These are phyloP conservation scores for Pseudofabraea citricarpa DNA, from an alignment of 2,329 filamentous ascomycete species.

Conservation along the genomic window DNA sequence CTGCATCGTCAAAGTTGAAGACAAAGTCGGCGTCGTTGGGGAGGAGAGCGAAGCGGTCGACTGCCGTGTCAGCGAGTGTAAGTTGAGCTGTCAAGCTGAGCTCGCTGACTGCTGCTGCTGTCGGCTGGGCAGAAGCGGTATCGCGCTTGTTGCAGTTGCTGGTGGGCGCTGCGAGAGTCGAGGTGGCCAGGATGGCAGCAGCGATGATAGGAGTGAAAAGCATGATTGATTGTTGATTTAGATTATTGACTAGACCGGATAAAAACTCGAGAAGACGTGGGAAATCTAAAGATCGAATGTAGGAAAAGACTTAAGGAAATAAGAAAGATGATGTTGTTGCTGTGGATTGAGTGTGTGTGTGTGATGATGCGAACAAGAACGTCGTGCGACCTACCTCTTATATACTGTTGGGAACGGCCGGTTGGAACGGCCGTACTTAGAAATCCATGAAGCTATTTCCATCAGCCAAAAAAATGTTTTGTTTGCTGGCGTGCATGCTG, in stretches of 20 bases:
- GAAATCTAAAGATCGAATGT: conserved; percentile 1
- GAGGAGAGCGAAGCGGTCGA: conserved; percentile 32
- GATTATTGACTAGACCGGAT: background rate
- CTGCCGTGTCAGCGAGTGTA: conserved; percentile 31
- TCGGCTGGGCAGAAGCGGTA: background rate
- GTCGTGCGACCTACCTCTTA: background rate
- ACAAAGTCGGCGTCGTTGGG: background rate
- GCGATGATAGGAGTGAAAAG: conserved; percentile 29
- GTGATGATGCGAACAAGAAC: background rate
- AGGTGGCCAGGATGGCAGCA: conserved; percentile 35
- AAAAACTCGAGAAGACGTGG: background rate
- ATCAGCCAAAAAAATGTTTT: background rate
- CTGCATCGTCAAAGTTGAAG: background rate
- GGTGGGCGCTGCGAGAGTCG: conserved; percentile 25
- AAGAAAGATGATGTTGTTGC: conserved; percentile 6
- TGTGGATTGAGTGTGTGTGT: background rate
- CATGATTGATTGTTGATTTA: conserved; percentile 27
- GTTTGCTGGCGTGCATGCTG: background rate
- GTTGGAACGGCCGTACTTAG: background rate
- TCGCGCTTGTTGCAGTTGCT: conserved; percentile 20
- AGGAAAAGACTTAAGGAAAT: conserved; percentile 2
- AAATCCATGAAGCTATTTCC: background rate
- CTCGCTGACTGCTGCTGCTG: conserved; percentile 3
- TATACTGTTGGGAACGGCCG: background rate
- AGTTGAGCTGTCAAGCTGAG: conserved; percentile 18